Evolutionary conservation across 163 green algal species (phyloP).

Genomic region (Prototheca wickerhamii): DNA sequence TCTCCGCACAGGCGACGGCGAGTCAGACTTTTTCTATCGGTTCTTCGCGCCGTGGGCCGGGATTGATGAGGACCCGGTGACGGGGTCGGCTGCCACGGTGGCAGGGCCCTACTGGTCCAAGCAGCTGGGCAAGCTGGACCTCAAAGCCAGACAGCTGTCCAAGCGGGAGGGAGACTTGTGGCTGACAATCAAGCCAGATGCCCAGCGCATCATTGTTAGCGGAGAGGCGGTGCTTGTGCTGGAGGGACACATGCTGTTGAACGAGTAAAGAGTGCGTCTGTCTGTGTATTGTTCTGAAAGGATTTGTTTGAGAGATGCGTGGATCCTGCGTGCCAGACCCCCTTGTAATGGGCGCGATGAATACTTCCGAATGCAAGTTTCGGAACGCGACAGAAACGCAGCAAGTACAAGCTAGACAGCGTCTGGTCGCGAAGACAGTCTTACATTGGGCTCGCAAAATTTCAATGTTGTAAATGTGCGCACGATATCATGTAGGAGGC

Average conservation of each 20-base stretch:
- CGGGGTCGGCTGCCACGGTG: slow-evolving; percentile 32
- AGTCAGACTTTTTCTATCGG: slow-evolving; percentile 51
- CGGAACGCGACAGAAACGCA: no score
- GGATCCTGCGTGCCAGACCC: no score
- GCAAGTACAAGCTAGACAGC: no score
- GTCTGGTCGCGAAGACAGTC: no score
- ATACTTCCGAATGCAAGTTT: no score
- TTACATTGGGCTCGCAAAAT: no score
- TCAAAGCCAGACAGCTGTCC: slow-evolving; percentile 25
- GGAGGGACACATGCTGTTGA: slow-evolving; percentile 20
- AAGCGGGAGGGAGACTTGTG: slow-evolving; percentile 33
- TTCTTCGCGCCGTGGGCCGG: slow-evolving; percentile 75
- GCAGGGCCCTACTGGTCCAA: slow-evolving; percentile 18
- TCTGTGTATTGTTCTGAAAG: not conserved
- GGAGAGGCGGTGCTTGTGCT: slow-evolving; percentile 37
- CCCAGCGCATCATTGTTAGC: slow-evolving; percentile 30
- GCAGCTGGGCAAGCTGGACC: slow-evolving; percentile 9
- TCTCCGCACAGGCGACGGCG: slow-evolving; percentile 1
- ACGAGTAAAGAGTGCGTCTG: not conserved
- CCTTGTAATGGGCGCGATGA: no score
- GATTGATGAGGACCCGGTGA: slow-evolving; percentile 76
- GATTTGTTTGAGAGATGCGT: not conserved
- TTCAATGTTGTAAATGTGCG: no score
- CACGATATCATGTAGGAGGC: no score
- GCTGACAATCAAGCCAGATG: slow-evolving; percentile 22